Evolutionary conservation across 2,329 filamentous ascomycete species (phyloP).

Genomic region (Penicillium thymicola): DNA sequence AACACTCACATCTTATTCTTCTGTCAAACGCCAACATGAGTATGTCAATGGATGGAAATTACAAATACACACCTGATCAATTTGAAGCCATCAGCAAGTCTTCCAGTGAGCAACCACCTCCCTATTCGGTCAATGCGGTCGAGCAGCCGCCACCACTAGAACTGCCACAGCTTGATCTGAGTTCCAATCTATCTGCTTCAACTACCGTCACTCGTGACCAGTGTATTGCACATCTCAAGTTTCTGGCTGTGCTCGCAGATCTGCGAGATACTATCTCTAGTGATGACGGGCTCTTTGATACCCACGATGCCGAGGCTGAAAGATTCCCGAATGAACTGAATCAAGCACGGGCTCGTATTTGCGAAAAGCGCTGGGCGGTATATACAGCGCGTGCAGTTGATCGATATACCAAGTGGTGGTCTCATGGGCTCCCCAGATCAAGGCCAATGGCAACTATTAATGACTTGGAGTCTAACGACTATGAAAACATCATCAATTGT

Average conservation of each 20-base stretch:
- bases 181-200: not conserved
- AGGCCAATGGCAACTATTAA: slow-evolving; percentile 8
- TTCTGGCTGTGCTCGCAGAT: slow-evolving; percentile 65
- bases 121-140: slow-evolving; percentile 20
- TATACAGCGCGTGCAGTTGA: slow-evolving; percentile 65
- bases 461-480: slow-evolving; percentile 6
- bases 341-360: slow-evolving; percentile 51
- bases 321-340: slow-evolving; percentile 35
- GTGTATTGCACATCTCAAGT: slow-evolving; percentile 70
- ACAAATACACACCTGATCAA: slow-evolving; percentile 7
- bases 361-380: slow-evolving; percentile 70
- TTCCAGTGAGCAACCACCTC: slow-evolving; percentile 21
- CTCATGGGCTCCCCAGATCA: slow-evolving; percentile 16
- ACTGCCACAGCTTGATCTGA: slow-evolving; percentile 29
- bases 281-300: slow-evolving; percentile 63
- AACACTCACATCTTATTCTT: not conserved
- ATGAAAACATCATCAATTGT: slow-evolving; percentile 13
- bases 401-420: slow-evolving; percentile 63
- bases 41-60: slow-evolving; percentile 8
- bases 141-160: slow-evolving; percentile 6
- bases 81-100: not conserved
- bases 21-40: slow-evolving; percentile 10
- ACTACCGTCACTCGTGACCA: slow-evolving; percentile 46
- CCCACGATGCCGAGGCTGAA: slow-evolving; percentile 51
- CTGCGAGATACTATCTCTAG: slow-evolving; percentile 66